Evolutionary conservation across 345 rosid species (phyloP).

Genomic region (Citrus hindsii): DNA sequence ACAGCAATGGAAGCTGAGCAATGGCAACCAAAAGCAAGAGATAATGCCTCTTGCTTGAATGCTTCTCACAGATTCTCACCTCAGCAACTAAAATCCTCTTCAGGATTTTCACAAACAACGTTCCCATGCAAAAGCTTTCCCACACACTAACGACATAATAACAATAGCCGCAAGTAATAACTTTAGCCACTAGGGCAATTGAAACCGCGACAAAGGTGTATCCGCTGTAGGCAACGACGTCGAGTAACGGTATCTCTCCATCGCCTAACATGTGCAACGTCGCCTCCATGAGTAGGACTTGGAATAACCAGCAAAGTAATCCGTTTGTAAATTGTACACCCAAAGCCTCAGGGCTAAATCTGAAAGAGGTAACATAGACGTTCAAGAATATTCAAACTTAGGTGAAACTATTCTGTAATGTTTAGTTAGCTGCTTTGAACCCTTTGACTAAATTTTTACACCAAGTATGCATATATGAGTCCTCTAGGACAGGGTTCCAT

Average conservation of each 20-base stretch:
- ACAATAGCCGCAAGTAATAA: background rate
- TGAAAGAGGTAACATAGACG: background rate
- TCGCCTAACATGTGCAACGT: slow-evolving; percentile 20
- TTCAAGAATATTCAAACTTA: too few relatives aligned
- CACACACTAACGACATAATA: slow-evolving; percentile 18
- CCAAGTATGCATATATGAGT: too few relatives aligned
- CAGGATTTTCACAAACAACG: slow-evolving; percentile 24
- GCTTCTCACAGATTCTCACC: slow-evolving; percentile 19
- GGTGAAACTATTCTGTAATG: too few relatives aligned
- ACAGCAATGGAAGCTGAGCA: slow-evolving; percentile 22
- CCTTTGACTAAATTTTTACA: too few relatives aligned
- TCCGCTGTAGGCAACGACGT: slow-evolving; percentile 24
- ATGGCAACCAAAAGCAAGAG: slow-evolving; percentile 20
- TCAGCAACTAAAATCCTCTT: slow-evolving; percentile 26
- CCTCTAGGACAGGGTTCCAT: too few relatives aligned
- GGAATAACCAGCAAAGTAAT: slow-evolving; percentile 25
- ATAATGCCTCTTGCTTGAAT: slow-evolving; percentile 28
- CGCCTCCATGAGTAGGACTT: slow-evolving; percentile 27
- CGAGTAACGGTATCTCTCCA: slow-evolving; percentile 27
- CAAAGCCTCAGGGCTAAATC: slow-evolving; percentile 34
- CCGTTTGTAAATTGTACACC: slow-evolving; percentile 17
- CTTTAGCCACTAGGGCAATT: background rate
- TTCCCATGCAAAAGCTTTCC: slow-evolving; percentile 27
- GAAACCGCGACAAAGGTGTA: slow-evolving; percentile 15
- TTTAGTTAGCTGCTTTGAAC: too few relatives aligned